phyloP scores from a whole-genome alignment of 352 stramenopile species.

The Phytopythium litorale region DNA sequence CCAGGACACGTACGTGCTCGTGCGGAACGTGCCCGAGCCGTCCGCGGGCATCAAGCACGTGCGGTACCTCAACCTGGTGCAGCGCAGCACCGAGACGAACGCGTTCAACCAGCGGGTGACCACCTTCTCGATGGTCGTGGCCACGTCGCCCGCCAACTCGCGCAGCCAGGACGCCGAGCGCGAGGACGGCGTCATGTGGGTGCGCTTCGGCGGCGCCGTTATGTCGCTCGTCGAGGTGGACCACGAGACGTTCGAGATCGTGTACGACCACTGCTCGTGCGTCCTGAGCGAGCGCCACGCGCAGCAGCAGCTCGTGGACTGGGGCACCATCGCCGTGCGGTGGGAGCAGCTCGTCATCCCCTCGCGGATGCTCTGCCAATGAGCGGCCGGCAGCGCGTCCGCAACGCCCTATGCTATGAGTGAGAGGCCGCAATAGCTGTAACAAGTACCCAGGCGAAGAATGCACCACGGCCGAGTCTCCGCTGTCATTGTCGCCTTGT shows the following conservation, averaged over 20 bases:
- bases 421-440: not conserved
- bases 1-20: constrained; percentile 25
- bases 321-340: constrained; percentile 45
- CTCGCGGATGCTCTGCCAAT: constrained; percentile 29
- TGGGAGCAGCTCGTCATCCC: constrained; percentile 60
- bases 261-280: constrained; percentile 35
- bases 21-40: constrained; percentile 18
- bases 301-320: constrained; percentile 47
- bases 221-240: constrained; percentile 34
- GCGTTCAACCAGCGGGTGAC: constrained; percentile 16
- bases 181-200: constrained; percentile 21
- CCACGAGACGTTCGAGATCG: constrained; percentile 21
- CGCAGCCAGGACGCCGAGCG: constrained; percentile 27
- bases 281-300: constrained; percentile 45
- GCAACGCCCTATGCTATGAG: not conserved
- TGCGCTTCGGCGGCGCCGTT: constrained; percentile 30
- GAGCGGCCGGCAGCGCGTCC: not conserved
- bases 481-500: too few relatives aligned
- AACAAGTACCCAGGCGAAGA: not conserved
- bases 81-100: constrained; percentile 11
- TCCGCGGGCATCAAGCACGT: constrained; percentile 11
- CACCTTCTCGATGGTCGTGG: constrained; percentile 26
- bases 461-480: not conserved
- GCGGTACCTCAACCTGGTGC: constrained; percentile 35
- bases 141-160: constrained; percentile 26